A percentile compares a stretch with the other conserved stretches of the same genome.
Evolutionary conservation across 2,329 filamentous ascomycete genomes (phyloP).

Genomic region (Exophiala viscosa): DNA sequence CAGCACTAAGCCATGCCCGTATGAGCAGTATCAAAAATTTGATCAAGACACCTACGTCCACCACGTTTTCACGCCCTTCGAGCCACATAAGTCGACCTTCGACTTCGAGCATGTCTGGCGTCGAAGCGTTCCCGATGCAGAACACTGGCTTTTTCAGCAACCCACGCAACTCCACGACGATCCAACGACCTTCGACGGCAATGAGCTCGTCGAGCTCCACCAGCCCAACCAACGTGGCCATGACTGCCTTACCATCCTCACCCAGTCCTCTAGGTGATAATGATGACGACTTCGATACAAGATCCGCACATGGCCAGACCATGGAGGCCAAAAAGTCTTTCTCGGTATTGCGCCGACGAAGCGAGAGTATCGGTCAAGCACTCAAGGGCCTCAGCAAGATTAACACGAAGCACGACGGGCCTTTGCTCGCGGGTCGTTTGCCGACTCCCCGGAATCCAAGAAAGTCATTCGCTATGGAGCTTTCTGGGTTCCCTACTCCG

Average conservation of each 20-base stretch:
- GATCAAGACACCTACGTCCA: conserved; percentile 22
- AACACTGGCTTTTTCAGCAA: conserved; percentile 5
- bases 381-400: conserved; percentile 24
- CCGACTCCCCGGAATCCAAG: conserved; percentile 7
- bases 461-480: not conserved
- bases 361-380: conserved; percentile 28
- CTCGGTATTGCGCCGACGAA: conserved; percentile 20
- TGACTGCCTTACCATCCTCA: conserved; percentile 18
- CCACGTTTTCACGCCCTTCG: conserved; percentile 12
- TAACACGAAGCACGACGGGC: conserved; percentile 17
- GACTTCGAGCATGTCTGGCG: conserved; percentile 10
- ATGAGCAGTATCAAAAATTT: conserved; percentile 28
- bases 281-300: conserved; percentile 3
- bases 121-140: conserved; percentile 5
- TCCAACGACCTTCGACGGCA: conserved; percentile 13
- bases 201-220: conserved; percentile 7
- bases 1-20: conserved; percentile 19
- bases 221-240: conserved; percentile 2
- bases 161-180: conserved; percentile 1
- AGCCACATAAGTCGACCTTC: conserved; percentile 19
- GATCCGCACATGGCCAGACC: not conserved
- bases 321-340: conserved; percentile 26
- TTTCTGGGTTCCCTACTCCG: conserved; percentile 16
- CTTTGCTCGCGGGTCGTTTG: conserved; percentile 6
- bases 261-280: conserved; percentile 11